Percentiles rank a stretch among this genome's conserved stretches.
These are phyloP conservation scores for Thermothelomyces thermophilus DNA, from an alignment of 2,329 filamentous ascomycete genomes.

Conservation along the genomic window DNA sequence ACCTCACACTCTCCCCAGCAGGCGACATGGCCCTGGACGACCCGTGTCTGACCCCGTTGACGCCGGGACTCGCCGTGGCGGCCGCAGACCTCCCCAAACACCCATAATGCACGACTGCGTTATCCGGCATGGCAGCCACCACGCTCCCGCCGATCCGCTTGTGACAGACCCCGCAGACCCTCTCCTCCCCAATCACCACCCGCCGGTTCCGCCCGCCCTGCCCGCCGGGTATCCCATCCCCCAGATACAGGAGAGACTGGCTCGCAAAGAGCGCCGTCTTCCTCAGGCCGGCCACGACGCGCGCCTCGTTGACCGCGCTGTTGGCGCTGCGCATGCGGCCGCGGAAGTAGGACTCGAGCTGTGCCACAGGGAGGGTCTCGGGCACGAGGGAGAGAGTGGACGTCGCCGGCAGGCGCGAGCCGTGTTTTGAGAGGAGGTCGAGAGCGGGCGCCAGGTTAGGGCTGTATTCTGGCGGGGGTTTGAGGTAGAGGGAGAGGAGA, in stretches of 20 bases:
- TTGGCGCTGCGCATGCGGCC: constrained; percentile 85
- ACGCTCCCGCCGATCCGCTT: constrained; percentile 89
- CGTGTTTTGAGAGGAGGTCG: constrained; percentile 83
- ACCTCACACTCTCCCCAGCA: not conserved
- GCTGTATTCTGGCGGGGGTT: constrained; percentile 63
- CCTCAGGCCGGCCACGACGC: constrained; percentile 68
- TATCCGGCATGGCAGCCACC: constrained; percentile 82
- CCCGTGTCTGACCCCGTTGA: not conserved
- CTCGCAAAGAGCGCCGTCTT: constrained; percentile 73
- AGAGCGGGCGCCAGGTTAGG: constrained; percentile 73
- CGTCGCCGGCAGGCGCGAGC: constrained; percentile 79
- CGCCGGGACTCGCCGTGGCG: constrained; percentile 22
- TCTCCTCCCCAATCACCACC: constrained; percentile 79
- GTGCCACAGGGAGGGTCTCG: constrained; percentile 64
- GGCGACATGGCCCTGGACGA: constrained; percentile 2
- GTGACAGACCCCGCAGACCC: constrained; percentile 86
- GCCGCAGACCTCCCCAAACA: constrained; percentile 52
- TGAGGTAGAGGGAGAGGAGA: constrained; percentile 81
- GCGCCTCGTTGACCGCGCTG: constrained; percentile 70
- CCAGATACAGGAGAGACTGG: constrained; percentile 67
- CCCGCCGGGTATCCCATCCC: constrained; percentile 51
- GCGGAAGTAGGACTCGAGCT: constrained; percentile 85
- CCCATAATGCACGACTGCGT: constrained; percentile 73
- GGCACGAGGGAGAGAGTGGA: constrained; percentile 85
- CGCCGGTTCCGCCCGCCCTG: constrained; percentile 53